Base-by-base conservation (phyloP, 2,329 filamentous ascomycete species). In the Fusarium bulbicola region DNA sequence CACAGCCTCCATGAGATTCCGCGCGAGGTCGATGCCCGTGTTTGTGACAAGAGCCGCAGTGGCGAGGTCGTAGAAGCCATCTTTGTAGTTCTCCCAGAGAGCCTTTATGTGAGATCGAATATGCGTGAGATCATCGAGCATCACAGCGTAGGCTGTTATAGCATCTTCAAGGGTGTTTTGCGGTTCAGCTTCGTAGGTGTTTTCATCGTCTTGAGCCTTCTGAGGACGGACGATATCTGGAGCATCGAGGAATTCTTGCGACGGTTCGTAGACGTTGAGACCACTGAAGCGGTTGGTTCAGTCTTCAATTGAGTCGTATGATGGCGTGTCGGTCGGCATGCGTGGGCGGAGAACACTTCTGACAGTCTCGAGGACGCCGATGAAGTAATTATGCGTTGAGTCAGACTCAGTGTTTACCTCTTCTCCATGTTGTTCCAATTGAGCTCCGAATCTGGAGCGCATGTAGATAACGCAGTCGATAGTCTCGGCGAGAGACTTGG, bases 281-380 rank as follows among this genome's bases (percentile, higher is more conserved):
- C 21, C 47, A 18, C 16, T 32, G 32, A 59, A 59, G 12, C 26
- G 30, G 9, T 50, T 66, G 7, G 36, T 18, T 13, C n/a, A 36
- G 24, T 30, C 28, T 30, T 32, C 5, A 7, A 32, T 49, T 12
- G 9, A n/a, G 6, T 43, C n/a, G 10, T 43, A 43, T 1, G 42
- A 43, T 10, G 21, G 46, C 6, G 49, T 46, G 82, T 83, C 3
- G 34, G 56, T 26, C 7, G 69, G 40, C 53, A 74, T 72, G 18
- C 42, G 47, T 1, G 79, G 78, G 13, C 60, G 68, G 20, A 85
- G 74, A 12, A 77, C 53, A 15, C 80, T 70, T 10, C 78, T 77
- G 15, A 85, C 82, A n/a, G 70, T 68, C 57, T 82, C 71, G 9
- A 85, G 68, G 2, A 83, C 74, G 10, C n/a, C 42, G 42, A 43